Evolutionary conservation across 106 monocot species (phyloP).

Genomic region (Ottelia alismoides): DNA sequence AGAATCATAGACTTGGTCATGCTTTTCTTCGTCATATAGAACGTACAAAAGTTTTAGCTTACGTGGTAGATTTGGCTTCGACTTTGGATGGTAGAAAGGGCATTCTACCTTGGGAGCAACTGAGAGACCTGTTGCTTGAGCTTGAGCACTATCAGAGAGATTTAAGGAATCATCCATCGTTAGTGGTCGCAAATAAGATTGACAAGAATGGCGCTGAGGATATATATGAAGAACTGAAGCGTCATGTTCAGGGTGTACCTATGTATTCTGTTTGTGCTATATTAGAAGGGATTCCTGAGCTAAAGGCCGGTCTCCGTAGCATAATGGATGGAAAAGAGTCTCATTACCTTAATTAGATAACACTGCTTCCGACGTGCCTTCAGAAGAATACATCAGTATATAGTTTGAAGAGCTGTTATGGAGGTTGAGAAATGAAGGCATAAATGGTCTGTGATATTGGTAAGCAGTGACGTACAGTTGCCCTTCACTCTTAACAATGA

Average conservation of each 20-base stretch:
- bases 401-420: too few relatives aligned
- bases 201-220: slow-evolving; percentile 68
- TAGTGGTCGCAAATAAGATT: slow-evolving; percentile 87
- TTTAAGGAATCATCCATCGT: slow-evolving; percentile 44
- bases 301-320: slow-evolving; percentile 58
- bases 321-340: slow-evolving; percentile 45
- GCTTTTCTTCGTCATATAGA: slow-evolving; percentile 90
- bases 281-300: slow-evolving; percentile 74
- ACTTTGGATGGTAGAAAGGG: slow-evolving; percentile 49
- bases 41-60: slow-evolving; percentile 67
- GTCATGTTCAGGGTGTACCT: slow-evolving; percentile 50
- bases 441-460: too few relatives aligned
- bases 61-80: slow-evolving; percentile 80
- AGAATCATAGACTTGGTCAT: slow-evolving; percentile 84
- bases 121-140: slow-evolving; percentile 65
- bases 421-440: too few relatives aligned
- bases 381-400: too few relatives aligned
- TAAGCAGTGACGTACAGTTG: too few relatives aligned
- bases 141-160: slow-evolving; percentile 73
- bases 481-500: too few relatives aligned
- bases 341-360: slow-evolving; percentile 23
- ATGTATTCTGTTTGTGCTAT: slow-evolving; percentile 77
- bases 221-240: slow-evolving; percentile 55
- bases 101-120: slow-evolving; percentile 75
- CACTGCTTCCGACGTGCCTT: too few relatives aligned